Conservation (phyloP, 192 early-diverging fungal species). For the Gonapodya prolifera region DNA sequence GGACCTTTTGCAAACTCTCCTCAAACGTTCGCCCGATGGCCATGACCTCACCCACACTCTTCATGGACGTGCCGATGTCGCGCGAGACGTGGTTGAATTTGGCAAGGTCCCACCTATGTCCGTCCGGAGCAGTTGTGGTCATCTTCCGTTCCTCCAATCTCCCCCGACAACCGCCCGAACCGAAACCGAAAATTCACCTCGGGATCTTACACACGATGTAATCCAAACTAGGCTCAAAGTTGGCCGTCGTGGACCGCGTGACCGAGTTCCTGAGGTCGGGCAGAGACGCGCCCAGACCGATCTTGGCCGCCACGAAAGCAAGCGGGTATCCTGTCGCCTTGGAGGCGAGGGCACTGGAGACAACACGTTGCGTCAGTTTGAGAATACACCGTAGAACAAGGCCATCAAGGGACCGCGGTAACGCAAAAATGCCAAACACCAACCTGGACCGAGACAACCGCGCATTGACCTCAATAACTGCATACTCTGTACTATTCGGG, state of each 20-base stretch:
- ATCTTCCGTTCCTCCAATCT: too few species aligned
- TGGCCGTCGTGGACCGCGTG: constrained; percentile 86
- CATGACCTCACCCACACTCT: constrained; percentile 97
- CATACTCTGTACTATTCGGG: constrained; percentile 75
- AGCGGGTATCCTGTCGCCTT: constrained; percentile 98
- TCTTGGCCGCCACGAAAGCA: constrained; percentile 96
- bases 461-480: constrained; percentile 96
- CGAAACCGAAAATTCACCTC: too few species aligned
- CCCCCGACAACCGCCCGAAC: too few species aligned
- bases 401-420: constrained; percentile 9
- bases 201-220: constrained; percentile 96
- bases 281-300: constrained; percentile 79
- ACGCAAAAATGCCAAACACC: too few species aligned
- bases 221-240: constrained; percentile 94
- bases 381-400: constrained; percentile 7
- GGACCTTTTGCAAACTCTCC: constrained; percentile 82
- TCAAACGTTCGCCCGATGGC: constrained; percentile 95
- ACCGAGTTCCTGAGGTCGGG: constrained; percentile 80
- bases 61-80: constrained; percentile 81
- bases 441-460: constrained; percentile 62
- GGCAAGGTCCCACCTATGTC: constrained; percentile 90
- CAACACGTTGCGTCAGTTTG: constrained; percentile 10
- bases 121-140: too few species aligned
- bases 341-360: constrained; percentile 68
- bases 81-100: constrained; percentile 88